These are phyloP conservation scores for Chamaecrista fasciculata DNA, from an alignment of 306 rosid species.

Conservation along the genomic window DNA sequence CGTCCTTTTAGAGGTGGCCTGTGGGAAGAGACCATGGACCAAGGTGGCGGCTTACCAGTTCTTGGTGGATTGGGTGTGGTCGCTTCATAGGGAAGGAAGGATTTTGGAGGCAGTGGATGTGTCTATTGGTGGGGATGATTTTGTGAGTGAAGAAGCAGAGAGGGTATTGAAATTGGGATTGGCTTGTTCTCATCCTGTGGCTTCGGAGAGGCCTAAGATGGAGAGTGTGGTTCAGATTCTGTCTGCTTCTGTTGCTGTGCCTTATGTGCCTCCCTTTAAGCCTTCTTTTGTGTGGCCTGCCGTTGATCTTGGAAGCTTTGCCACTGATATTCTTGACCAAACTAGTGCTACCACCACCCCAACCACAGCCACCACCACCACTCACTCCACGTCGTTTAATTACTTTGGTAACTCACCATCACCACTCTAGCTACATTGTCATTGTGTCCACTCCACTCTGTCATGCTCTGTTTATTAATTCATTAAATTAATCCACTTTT, in stretches of 20 bases:
- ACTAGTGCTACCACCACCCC: not conserved
- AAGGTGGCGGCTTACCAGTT: constrained; percentile 39
- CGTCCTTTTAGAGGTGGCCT: constrained; percentile 55
- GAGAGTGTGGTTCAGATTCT: constrained; percentile 55
- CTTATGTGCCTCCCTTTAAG: constrained; percentile 57
- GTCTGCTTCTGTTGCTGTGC: constrained; percentile 56
- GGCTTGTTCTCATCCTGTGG: constrained; percentile 67
- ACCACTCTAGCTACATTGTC: too few relatives aligned
- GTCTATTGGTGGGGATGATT: constrained; percentile 43
- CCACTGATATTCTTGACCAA: constrained; percentile 3
- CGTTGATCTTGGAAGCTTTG: constrained; percentile 23
- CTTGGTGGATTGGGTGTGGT: constrained; percentile 77
- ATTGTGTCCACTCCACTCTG: too few relatives aligned
- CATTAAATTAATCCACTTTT: too few relatives aligned
- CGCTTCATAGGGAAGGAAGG: constrained; percentile 51
- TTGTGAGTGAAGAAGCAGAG: constrained; percentile 52
- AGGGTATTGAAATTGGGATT: constrained; percentile 63
- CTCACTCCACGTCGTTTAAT: too few relatives aligned
- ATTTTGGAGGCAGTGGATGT: constrained; percentile 50
- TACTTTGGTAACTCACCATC: too few relatives aligned
- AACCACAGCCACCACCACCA: constrained; percentile 1
- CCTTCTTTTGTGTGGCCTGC: constrained; percentile 78
- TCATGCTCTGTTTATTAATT: too few relatives aligned
- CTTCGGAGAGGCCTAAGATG: constrained; percentile 55
- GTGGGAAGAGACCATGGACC: constrained; percentile 70